Percentiles rank a stretch among this genome's conserved stretches.
Evolutionary conservation across 805 yeast species (phyloP).

Genomic region (Candida awuae): DNA sequence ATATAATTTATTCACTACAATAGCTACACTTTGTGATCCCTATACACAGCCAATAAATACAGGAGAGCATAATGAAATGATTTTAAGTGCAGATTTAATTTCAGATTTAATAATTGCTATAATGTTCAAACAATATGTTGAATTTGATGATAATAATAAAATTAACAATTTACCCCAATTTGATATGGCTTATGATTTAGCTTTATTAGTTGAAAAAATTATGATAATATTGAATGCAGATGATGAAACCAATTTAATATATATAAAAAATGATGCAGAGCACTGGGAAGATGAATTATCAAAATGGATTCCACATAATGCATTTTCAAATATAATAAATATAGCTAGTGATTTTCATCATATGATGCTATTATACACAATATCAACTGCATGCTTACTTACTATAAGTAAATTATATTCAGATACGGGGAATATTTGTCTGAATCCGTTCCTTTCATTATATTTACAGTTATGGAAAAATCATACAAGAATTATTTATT

Average conservation of each 20-base stretch:
- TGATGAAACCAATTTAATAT: slow-evolving; percentile 35
- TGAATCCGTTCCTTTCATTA: slow-evolving; percentile 56
- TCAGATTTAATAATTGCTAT: slow-evolving; percentile 45
- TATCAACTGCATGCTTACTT: slow-evolving; percentile 35
- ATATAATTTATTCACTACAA: slow-evolving; percentile 20
- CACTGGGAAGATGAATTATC: slow-evolving; percentile 27
- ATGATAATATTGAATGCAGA: slow-evolving; percentile 32
- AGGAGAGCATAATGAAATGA: slow-evolving; percentile 36
- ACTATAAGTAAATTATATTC: slow-evolving; percentile 38
- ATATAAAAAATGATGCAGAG: slow-evolving; percentile 33
- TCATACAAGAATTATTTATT: slow-evolving; percentile 48
- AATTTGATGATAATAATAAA: slow-evolving; percentile 15
- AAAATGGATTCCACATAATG: slow-evolving; percentile 33
- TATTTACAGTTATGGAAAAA: slow-evolving; percentile 60
- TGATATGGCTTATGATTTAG: slow-evolving; percentile 27
- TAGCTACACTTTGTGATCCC: slow-evolving; percentile 47
- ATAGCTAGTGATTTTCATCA: slow-evolving; percentile 28
- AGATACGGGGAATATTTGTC: slow-evolving; percentile 26
- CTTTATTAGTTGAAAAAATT: slow-evolving; percentile 32
- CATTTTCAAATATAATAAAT: slow-evolving; percentile 18
- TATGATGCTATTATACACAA: slow-evolving; percentile 39
- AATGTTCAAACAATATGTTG: slow-evolving; percentile 21
- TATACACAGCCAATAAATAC: slow-evolving; percentile 61
- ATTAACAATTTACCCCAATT: slow-evolving; percentile 28
- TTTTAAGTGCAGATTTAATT: slow-evolving; percentile 49